phyloP scores from a whole-genome alignment of 1,139 yeast species.

The Pichia sp. region DNA sequence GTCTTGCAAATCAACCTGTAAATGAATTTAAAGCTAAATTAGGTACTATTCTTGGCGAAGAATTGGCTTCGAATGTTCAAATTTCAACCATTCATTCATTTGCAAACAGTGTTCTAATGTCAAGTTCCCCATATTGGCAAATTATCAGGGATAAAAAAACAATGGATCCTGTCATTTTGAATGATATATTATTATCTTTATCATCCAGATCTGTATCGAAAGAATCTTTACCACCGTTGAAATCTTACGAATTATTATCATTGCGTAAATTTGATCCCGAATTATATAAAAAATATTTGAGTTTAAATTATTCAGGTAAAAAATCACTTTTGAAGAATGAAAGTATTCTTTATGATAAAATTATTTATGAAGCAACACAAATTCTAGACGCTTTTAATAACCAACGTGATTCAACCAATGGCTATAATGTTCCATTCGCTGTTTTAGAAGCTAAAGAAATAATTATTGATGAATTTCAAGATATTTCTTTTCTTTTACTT shows the following conservation, averaged over 20 bases:
- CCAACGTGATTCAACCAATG: background rate
- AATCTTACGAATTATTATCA: background rate
- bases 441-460: constrained; percentile 23
- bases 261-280: background rate
- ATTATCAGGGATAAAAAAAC: constrained; percentile 31
- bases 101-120: constrained; percentile 41
- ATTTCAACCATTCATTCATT: constrained; percentile 61
- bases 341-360: constrained; percentile 14
- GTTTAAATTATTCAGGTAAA: background rate
- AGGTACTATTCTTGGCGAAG: constrained; percentile 31
- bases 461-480: constrained; percentile 74
- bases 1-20: constrained; percentile 69
- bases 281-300: constrained; percentile 4
- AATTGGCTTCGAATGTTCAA: constrained; percentile 33
- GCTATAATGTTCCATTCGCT: background rate
- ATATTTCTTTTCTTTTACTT: constrained; percentile 49
- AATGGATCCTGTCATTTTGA: background rate
- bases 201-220: background rate
- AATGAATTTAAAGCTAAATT: constrained; percentile 42
- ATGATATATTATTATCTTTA: background rate
- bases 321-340: constrained; percentile 1
- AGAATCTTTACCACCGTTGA: background rate
- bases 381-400: background rate
- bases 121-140: constrained; percentile 33
- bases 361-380: constrained; percentile 14